Base-by-base conservation (phyloP, 345 rosid genomes). In the Bruguiera gymnorhiza region DNA sequence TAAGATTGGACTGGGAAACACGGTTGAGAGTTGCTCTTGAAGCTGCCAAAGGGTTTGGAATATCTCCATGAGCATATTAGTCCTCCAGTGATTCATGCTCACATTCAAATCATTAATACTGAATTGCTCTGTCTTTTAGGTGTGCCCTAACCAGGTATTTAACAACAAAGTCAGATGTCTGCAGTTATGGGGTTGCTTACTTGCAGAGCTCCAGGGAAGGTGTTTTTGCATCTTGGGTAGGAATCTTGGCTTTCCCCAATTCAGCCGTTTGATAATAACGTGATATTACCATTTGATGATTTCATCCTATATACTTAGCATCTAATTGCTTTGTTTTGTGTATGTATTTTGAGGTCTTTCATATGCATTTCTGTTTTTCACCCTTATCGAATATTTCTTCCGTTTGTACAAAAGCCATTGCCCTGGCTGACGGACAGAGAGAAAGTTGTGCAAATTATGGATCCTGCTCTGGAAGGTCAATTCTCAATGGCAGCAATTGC, bases 151-250 rank as follows among this genome's bases (percentile, higher is more conserved):
- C 99, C 0, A 97, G 98, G 52, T 97, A 89, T 83, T 76, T 94
- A 67, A 89, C 97, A 1, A 88, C 97, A 71, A 95, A 94, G 82
- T 95, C 99, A 73, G 99, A 89, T 80, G 97, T 95, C 23, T 95
- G 89, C 64, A 87, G 97, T 79, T 89, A 88, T 24, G 97, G 98
- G 36, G 92, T 94, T 59, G 98, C 89, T 95, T 63, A 89, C 97
- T 0, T 96, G 99, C 31, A 84, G 97, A 65, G 92, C 87, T 79
- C 96, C 96, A 6, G 96, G 54, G 96, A 94, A 89, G 92, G 90
- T 29, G 87, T 89, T 77, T 96, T 91, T 37, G 97, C 89, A 18
- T 59, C 95, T 29, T 91, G 97, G 97, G 97, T 91, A 68, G 23
- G 78, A 74, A 67, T 64, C 34, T 39, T 8, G 21, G 58, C 43